Evolutionary conservation across 2,329 filamentous ascomycete species (phyloP).

Genomic region (Claviceps digitariae): DNA sequence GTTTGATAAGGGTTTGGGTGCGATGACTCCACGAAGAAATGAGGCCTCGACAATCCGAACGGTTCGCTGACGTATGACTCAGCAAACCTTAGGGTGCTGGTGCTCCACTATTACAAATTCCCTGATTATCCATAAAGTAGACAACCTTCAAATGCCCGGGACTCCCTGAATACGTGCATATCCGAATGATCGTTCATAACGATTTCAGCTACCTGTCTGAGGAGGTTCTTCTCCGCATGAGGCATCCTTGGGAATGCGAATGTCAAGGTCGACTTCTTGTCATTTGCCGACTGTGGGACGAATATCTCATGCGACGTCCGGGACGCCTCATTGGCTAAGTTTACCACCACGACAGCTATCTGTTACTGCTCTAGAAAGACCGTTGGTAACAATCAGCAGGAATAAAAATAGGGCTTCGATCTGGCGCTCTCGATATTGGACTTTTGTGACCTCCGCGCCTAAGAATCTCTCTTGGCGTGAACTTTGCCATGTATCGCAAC

Average conservation of each 20-base stretch:
- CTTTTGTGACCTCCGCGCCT: background rate
- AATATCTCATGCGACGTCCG: background rate
- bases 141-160: too few species aligned
- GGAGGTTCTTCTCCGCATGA: conserved; percentile 8
- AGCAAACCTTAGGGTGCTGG: too few species aligned
- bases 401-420: background rate
- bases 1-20: conserved; percentile 14
- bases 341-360: conserved; percentile 2
- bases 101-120: too few species aligned
- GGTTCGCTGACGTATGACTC: too few species aligned
- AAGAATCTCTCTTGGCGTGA: background rate
- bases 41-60: conserved; percentile 12
- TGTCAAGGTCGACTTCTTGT: conserved; percentile 10
- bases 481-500: background rate
- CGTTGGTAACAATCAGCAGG: conserved; percentile 2
- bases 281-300: conserved; percentile 4
- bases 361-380: conserved; percentile 9
- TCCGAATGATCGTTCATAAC: background rate
- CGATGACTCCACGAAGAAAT: conserved; percentile 20
- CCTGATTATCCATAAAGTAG: too few species aligned
- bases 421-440: background rate
- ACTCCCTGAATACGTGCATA: background rate
- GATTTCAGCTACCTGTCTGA: background rate
- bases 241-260: conserved; percentile 17
- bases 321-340: background rate